A percentile compares a stretch with the other conserved stretches of the same genome.
These are phyloP conservation scores for Penicillium sp. DNA, from an alignment of 2,329 filamentous ascomycete genomes.

Conservation along the genomic window DNA sequence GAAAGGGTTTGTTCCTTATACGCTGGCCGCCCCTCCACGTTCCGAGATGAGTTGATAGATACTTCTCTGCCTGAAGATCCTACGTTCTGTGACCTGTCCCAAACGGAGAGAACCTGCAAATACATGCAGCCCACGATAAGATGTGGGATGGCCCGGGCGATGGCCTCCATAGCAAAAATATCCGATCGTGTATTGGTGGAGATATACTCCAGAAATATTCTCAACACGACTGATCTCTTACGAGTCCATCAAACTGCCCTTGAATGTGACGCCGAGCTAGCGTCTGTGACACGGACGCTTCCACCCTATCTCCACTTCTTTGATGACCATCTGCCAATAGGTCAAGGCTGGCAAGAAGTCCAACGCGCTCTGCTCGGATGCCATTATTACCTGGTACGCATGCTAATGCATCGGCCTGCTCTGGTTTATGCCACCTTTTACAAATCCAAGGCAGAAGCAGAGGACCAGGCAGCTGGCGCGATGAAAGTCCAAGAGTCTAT, in stretches of 20 bases:
- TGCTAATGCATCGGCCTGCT: background rate
- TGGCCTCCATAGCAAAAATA: background rate
- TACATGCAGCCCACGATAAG: background rate
- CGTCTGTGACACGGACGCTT: background rate
- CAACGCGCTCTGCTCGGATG: background rate
- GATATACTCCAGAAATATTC: background rate
- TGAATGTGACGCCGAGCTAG: background rate
- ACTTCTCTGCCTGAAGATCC: constrained; percentile 14
- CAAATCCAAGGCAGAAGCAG: background rate
- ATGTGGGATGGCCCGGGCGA: background rate
- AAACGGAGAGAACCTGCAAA: background rate
- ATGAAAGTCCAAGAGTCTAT: background rate
- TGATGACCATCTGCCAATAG: background rate
- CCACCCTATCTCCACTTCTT: background rate
- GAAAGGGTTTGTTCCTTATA: constrained; percentile 10
- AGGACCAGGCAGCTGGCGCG: background rate
- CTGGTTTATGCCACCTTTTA: background rate
- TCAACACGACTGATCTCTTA: background rate
- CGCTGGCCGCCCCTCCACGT: constrained; percentile 13
- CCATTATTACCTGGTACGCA: background rate
- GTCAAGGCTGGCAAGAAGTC: background rate
- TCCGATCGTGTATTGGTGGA: background rate
- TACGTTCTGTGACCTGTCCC: too few relatives aligned
- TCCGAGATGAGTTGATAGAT: constrained; percentile 16
- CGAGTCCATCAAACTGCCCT: background rate